phyloP scores from a whole-genome alignment of 1,139 yeast genomes.

The Blastobotrys proliferans region DNA sequence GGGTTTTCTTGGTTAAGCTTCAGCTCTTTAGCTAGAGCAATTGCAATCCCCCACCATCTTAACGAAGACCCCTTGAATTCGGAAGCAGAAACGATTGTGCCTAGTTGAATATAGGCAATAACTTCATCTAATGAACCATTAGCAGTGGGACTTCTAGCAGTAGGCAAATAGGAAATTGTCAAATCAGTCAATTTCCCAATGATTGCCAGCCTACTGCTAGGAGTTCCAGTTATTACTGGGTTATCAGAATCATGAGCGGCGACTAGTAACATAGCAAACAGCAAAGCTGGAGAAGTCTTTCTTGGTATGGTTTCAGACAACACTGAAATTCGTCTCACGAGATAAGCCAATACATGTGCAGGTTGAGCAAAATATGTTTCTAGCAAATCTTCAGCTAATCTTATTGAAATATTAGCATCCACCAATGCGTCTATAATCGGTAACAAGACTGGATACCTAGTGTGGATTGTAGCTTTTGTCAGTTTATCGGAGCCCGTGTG shows the following conservation, averaged over 20 bases:
- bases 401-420: constrained; percentile 28
- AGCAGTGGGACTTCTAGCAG: constrained; percentile 21
- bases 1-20: constrained; percentile 34
- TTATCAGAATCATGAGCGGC: constrained; percentile 40
- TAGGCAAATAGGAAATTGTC: constrained; percentile 26
- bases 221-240: constrained; percentile 34
- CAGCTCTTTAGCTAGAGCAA: constrained; percentile 35
- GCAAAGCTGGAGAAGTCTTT: constrained; percentile 33
- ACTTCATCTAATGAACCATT: constrained; percentile 39
- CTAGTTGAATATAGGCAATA: constrained; percentile 37
- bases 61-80: constrained; percentile 39
- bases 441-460: constrained; percentile 30
- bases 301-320: constrained; percentile 28
- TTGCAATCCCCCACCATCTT: constrained; percentile 40
- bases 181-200: constrained; percentile 30
- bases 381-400: constrained; percentile 37
- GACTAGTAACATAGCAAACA: constrained; percentile 36
- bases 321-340: constrained; percentile 26
- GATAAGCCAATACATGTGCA: constrained; percentile 32
- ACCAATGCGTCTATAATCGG: constrained; percentile 26
- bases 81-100: constrained; percentile 40
- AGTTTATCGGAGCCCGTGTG: constrained; percentile 1
- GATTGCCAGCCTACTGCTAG: constrained; percentile 29
- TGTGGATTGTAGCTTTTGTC: neutral
- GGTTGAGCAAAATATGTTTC: constrained; percentile 37